Evolutionary conservation across 331 rosid species (phyloP).

Genomic region (Arachis monticola): DNA sequence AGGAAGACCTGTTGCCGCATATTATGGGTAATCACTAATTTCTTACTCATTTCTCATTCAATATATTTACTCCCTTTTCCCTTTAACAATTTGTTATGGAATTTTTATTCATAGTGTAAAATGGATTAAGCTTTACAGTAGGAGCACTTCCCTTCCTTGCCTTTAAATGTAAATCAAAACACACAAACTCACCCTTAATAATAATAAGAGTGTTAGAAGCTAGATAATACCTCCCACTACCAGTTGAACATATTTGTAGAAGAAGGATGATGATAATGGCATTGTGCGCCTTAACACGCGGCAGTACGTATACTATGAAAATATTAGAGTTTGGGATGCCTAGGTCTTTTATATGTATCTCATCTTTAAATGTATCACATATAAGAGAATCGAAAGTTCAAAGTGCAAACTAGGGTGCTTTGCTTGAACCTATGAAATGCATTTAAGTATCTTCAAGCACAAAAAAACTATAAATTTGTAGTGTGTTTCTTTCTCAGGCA

Average conservation of each 20-base stretch:
- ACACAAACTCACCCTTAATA: neutral
- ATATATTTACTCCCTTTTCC: slow-evolving; percentile 2
- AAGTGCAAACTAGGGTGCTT: neutral
- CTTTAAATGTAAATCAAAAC: too few relatives aligned
- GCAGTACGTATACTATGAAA: slow-evolving; percentile 4
- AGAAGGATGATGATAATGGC: neutral
- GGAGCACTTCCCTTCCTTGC: too few relatives aligned
- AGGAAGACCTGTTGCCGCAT: slow-evolving; percentile 95
- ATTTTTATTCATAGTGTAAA: too few relatives aligned
- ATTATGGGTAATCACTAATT: slow-evolving; percentile 69
- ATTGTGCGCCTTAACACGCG: slow-evolving; percentile 4
- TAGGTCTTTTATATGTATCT: slow-evolving; percentile 2
- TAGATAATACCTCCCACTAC: slow-evolving; percentile 20
- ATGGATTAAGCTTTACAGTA: too few relatives aligned
- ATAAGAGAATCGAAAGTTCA: slow-evolving; percentile 7
- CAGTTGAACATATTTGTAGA: slow-evolving; percentile 7
- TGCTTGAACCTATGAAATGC: slow-evolving; percentile 32
- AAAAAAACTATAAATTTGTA: neutral
- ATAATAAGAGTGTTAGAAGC: neutral
- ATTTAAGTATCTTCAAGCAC: slow-evolving; percentile 28
- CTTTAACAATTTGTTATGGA: neutral
- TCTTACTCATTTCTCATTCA: neutral
- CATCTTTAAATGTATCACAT: slow-evolving; percentile 6
- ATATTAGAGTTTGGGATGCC: neutral
- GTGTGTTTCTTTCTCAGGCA: slow-evolving; percentile 15